Base-by-base conservation (phyloP, 192 early-diverging fungal genomes). In the Polychytrium aggregatum region DNA sequence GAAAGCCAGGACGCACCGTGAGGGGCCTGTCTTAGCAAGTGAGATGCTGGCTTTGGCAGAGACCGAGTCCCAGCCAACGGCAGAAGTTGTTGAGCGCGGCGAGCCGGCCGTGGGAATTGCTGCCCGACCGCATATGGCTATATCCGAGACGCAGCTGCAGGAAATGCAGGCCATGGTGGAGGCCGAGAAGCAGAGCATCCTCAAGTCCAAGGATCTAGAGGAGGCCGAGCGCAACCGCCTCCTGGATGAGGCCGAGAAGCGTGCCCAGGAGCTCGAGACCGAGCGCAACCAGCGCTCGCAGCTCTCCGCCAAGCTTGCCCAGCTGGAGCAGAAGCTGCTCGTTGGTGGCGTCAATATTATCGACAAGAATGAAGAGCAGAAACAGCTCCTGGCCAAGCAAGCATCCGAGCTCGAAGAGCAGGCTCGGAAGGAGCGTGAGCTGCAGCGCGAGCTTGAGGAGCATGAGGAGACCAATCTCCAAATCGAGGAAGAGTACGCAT, bases 401-500 rank as follows among this genome's bases (percentile, higher is more conserved):
- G 61, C 64, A 3, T 50, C 55, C 17, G 70, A 77, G 42, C 49
- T 81, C 11, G 79, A 81, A 54, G 73, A 79, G 48, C 60, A 57
- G 27, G 61, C 57, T 22, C 34, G 74, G 35, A 50, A 59, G 41
- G 65, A 81, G 52, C 54, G 63, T 22, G 59, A 73, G 53, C 63
- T 81, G 25, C 56, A 71, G 37, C 55, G 65, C 16, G 53, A 78
- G 54, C 49, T 81, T 11, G 64, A 70, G 44, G 69, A 76, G 37
- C 60, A 68, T 28, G 79, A 77, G 28, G 76, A 79, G 49, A 21
- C 58, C 18, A 66, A 69, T 47, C 50, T 81, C 17, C 76, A 76
- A 49, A 79, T 81, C 37, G 79, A 81, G 52, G 79, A 80, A 44
- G 64, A 74, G 58, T 81, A 67, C 44, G 49, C 64, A 7, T 67